phyloP scores from a whole-genome alignment of 805 yeast species.

The Lachancea thermotolerans region DNA sequence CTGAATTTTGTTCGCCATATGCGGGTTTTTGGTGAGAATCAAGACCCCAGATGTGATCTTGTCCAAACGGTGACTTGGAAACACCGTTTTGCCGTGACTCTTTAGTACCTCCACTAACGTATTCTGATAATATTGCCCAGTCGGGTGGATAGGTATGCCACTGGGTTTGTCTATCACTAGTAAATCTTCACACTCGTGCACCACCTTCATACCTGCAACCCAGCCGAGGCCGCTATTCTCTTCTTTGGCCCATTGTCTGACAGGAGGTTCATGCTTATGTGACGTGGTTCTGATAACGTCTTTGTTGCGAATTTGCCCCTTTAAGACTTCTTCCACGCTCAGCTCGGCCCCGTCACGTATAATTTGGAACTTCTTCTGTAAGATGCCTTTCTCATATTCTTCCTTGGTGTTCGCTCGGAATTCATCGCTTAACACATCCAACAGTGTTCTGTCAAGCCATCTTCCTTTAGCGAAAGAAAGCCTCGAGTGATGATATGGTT shows the following conservation, averaged over 20 bases:
- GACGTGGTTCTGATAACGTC: slow-evolving; percentile 27
- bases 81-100: slow-evolving; percentile 46
- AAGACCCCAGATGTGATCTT: slow-evolving; percentile 90
- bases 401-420: slow-evolving; percentile 26
- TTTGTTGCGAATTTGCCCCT: slow-evolving; percentile 17
- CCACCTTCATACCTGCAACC: slow-evolving; percentile 48
- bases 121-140: slow-evolving; percentile 71
- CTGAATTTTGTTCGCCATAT: slow-evolving; percentile 61
- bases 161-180: slow-evolving; percentile 87
- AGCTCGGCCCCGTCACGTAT: slow-evolving; percentile 15
- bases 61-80: slow-evolving; percentile 84
- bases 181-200: slow-evolving; percentile 65
- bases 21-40: slow-evolving; percentile 33
- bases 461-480: slow-evolving; percentile 38
- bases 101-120: slow-evolving; percentile 73
- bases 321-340: slow-evolving; percentile 13
- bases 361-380: slow-evolving; percentile 16
- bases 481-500: slow-evolving; percentile 37
- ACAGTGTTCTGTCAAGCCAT: slow-evolving; percentile 35
- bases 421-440: slow-evolving; percentile 36
- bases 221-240: slow-evolving; percentile 10
- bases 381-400: slow-evolving; percentile 17
- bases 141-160: slow-evolving; percentile 93
- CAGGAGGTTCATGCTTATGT: slow-evolving; percentile 90
- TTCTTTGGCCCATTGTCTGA: slow-evolving; percentile 35